These are phyloP conservation scores for Macrolepiota dolichaula DNA, from an alignment of 768 basidiomycete genomes.

Conservation along the genomic window DNA sequence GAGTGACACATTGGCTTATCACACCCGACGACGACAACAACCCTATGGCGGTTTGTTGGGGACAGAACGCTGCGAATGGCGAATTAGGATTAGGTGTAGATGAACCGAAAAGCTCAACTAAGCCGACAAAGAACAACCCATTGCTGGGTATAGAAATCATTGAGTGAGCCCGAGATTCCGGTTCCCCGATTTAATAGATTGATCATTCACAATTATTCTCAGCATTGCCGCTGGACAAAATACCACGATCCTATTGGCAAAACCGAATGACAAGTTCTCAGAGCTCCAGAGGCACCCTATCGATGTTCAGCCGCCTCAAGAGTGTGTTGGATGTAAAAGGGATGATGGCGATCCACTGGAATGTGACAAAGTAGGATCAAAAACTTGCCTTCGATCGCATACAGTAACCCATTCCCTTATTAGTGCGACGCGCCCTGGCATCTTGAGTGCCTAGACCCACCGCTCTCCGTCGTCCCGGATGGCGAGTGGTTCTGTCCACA, in stretches of 20 bases:
- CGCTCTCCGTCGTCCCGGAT: constrained; percentile 72
- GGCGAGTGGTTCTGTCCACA: constrained; percentile 92
- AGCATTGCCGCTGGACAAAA: constrained; percentile 87
- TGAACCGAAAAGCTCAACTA: constrained; percentile 84
- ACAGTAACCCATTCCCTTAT: not conserved
- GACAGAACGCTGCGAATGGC: constrained; percentile 84
- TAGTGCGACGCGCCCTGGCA: constrained; percentile 93
- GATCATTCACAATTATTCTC: not conserved
- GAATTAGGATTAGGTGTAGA: constrained; percentile 82
- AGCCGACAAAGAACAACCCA: constrained; percentile 67
- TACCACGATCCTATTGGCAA: constrained; percentile 79
- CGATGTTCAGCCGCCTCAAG: constrained; percentile 62
- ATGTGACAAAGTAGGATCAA: constrained; percentile 75
- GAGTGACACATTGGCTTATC: constrained; percentile 85
- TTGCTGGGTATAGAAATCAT: constrained; percentile 80
- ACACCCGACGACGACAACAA: constrained; percentile 70
- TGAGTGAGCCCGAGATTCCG: constrained; percentile 41
- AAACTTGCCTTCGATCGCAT: not conserved
- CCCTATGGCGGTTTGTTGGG: constrained; percentile 85
- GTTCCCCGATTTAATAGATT: not conserved
- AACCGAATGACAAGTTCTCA: constrained; percentile 68
- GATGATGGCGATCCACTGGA: constrained; percentile 78
- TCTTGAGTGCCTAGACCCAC: constrained; percentile 75
- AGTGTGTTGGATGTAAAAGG: constrained; percentile 69
- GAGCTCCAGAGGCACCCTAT: constrained; percentile 80